phyloP scores from a whole-genome alignment of 73 alveolate species.

The Urostyla sp. region DNA sequence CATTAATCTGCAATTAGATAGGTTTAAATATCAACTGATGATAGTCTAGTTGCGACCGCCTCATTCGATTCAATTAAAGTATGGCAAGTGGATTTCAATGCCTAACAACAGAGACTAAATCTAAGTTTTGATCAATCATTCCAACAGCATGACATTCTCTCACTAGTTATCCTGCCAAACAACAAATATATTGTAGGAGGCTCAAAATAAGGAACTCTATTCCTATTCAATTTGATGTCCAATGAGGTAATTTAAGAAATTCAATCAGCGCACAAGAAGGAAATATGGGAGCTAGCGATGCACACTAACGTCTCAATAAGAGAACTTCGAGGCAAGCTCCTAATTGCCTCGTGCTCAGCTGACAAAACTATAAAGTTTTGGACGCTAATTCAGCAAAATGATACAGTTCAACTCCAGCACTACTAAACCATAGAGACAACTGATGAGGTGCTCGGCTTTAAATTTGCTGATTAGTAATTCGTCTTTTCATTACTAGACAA shows the following conservation, averaged over 20 bases:
- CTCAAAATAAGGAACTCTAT: slow-evolving; percentile 76
- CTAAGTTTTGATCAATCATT: slow-evolving; percentile 27
- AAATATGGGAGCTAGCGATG: slow-evolving; percentile 81
- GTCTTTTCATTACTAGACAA: slow-evolving; percentile 89
- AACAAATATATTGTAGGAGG: slow-evolving; percentile 78
- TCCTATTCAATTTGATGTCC: slow-evolving; percentile 51
- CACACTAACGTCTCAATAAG: slow-evolving; percentile 66
- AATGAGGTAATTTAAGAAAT: slow-evolving; percentile 47
- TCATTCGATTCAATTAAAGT: slow-evolving; percentile 66
- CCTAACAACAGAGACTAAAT: slow-evolving; percentile 39
- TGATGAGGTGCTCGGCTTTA: slow-evolving; percentile 71
- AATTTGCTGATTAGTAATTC: slow-evolving; percentile 83
- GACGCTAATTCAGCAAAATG: slow-evolving; percentile 58
- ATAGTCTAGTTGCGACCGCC: slow-evolving; percentile 51
- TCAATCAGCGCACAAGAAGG: slow-evolving; percentile 66
- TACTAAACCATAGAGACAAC: slow-evolving; percentile 67
- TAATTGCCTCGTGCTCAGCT: slow-evolving; percentile 75
- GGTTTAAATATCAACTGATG: slow-evolving; percentile 59
- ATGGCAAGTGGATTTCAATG: slow-evolving; percentile 64
- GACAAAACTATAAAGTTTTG: slow-evolving; percentile 83
- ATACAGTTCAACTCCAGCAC: slow-evolving; percentile 39
- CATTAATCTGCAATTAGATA: slow-evolving; percentile 62
- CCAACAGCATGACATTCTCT: too few relatives aligned
- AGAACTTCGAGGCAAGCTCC: slow-evolving; percentile 59
- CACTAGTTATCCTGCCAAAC: slow-evolving; percentile 75